These are phyloP conservation scores for Lentinula novae-zelandiae DNA, from an alignment of 1,284 basidiomycete species.

Conservation along the genomic window DNA sequence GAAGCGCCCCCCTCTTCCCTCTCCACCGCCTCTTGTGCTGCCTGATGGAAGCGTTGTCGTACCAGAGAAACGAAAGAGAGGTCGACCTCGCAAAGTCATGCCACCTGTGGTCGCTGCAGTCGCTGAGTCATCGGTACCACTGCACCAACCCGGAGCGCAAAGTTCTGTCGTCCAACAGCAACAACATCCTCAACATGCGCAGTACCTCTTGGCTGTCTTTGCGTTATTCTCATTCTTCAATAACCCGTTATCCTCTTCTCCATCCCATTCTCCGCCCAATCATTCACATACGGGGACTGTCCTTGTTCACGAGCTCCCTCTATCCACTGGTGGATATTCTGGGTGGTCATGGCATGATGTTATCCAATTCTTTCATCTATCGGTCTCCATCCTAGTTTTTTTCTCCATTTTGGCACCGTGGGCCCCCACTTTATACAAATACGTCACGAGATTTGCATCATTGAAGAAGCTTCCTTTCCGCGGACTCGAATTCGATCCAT, in stretches of 20 bases:
- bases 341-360: conserved; percentile 46
- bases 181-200: conserved; percentile 34
- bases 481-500: conserved; percentile 11
- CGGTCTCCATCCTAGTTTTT: conserved; percentile 60
- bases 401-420: conserved; percentile 51
- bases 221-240: conserved; percentile 77
- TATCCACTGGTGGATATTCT: not conserved
- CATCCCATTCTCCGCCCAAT: conserved; percentile 21
- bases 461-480: not conserved
- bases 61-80: conserved; percentile 78
- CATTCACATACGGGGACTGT: conserved; percentile 37
- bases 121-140: conserved; percentile 12
- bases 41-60: conserved; percentile 24
- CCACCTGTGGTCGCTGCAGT: conserved; percentile 8
- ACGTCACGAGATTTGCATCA: conserved; percentile 11
- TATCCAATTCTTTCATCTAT: conserved; percentile 55
- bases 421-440: conserved; percentile 22
- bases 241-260: conserved; percentile 52
- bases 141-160: conserved; percentile 7
- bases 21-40: conserved; percentile 14
- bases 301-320: conserved; percentile 25
- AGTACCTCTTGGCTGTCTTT: conserved; percentile 72
- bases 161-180: conserved; percentile 31
- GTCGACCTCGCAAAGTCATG: conserved; percentile 57
- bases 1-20: conserved; percentile 27